phyloP scores from a whole-genome alignment of 805 yeast species.

The Monosporozyma siamensis region DNA sequence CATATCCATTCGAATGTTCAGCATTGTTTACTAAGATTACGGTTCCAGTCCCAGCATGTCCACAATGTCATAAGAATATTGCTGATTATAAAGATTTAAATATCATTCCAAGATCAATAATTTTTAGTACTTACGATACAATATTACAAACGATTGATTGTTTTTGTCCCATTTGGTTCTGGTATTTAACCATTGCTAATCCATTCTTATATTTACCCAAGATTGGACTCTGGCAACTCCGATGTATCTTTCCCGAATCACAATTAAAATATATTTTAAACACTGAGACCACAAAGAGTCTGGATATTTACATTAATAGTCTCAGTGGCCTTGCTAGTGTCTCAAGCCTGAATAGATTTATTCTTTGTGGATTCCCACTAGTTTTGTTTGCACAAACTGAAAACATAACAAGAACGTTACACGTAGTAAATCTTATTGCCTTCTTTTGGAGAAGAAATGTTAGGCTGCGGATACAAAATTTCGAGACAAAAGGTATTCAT shows the following conservation, averaged over 20 bases:
- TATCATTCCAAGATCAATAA: conserved; percentile 2
- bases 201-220: conserved; percentile 16
- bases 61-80: conserved; percentile 10
- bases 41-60: conserved; percentile 4
- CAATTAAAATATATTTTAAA: conserved; percentile 16
- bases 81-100: not conserved
- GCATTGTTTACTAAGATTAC: not conserved
- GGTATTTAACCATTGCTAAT: conserved; percentile 7
- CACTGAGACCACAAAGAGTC: conserved; percentile 21
- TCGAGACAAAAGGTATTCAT: conserved; percentile 6
- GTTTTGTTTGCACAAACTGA: conserved; percentile 9
- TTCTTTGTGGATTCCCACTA: conserved; percentile 18
- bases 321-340: conserved; percentile 16
- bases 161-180: conserved; percentile 4
- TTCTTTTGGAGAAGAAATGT: not conserved
- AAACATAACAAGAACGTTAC: not conserved
- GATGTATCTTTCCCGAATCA: conserved; percentile 23
- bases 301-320: conserved; percentile 22
- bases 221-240: conserved; percentile 21
- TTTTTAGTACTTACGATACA: conserved; percentile 1
- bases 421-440: not conserved
- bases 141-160: conserved; percentile 4
- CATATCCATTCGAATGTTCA: too few species aligned
- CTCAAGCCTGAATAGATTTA: conserved; percentile 10
- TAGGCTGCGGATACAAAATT: conserved; percentile 7